These are phyloP conservation scores for Eutrema yunnanense DNA, from an alignment of 345 rosid genomes.

Conservation along the genomic window DNA sequence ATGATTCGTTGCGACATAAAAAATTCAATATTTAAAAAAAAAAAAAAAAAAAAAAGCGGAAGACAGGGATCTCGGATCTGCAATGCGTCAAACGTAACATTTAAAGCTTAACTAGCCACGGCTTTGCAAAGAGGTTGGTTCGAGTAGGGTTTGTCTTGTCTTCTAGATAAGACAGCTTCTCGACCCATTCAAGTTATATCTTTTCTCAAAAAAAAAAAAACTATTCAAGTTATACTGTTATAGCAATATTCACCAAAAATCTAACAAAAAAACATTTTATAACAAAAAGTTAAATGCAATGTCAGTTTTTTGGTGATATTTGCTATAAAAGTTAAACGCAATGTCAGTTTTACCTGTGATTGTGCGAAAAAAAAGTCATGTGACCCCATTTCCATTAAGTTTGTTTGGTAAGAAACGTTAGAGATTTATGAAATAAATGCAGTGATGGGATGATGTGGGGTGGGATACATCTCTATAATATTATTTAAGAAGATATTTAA, in stretches of 20 bases:
- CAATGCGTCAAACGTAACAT: slow-evolving; percentile 9
- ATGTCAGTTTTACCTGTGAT: neutral
- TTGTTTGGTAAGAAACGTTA: neutral
- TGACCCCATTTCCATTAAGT: slow-evolving; percentile 3
- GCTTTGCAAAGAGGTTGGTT: neutral
- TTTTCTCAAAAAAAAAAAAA: neutral
- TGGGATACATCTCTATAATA: no score
- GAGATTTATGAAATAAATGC: neutral
- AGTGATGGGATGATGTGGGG: neutral
- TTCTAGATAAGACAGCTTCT: slow-evolving; percentile 8
- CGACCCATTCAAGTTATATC: neutral
- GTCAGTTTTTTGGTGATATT: no score
- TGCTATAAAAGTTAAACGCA: no score
- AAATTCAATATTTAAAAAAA: no score
- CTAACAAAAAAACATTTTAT: no score
- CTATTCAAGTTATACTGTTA: neutral
- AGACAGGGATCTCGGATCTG: no score
- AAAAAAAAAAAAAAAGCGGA: no score
- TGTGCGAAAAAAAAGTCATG: neutral
- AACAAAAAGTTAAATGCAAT: no score
- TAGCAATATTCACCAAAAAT: neutral
- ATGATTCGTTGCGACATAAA: no score
- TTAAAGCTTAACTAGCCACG: neutral
- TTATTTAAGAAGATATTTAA: no score
- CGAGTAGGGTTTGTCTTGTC: slow-evolving; percentile 4